Evolutionary conservation across 371 early-diverging fungal genomes (phyloP), one percentile per base, ranked within the genome.

Genomic region (Thermomucor indicae-seudaticae): DNA sequence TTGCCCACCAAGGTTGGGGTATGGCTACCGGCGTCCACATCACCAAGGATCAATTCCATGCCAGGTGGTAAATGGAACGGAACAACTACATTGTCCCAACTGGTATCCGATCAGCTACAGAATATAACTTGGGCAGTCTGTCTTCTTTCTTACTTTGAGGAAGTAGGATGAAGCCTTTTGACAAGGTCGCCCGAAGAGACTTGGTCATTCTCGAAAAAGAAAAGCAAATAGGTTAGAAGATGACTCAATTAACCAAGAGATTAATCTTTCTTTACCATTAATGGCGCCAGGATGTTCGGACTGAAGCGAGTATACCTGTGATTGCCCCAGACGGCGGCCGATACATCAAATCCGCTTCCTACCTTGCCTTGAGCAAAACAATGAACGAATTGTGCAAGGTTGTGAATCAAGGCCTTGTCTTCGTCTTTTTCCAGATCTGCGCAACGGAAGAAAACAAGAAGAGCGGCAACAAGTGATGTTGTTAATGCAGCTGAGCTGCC

Each of bases 311-410:
- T 74, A 58, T 97, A 96, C 4, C 79, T 64, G 55, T 95, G 95
- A 29, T 84, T 84, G 10, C 97, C 98, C 70, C 78, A 93, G 1
- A 92, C 88, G 2, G 97, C 98, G 14, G 92, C 80, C 3, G 90
- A 85, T 14, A 98, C 94, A 64, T 98, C 98, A 58, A 98, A 98
- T 4, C 98, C 98, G 32, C 88, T 87, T 2, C 98, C 98, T 23
- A 98, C 84, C 64, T 98, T 98, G 27, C 98, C 98, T 62, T 98
- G 98, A 16, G 97, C 97, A 30, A 88, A 69, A 49, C 96, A 95
- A 71, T 98, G 98, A n/a, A 85, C 80, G 43, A 85, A 82, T 66
- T 96, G 97, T 0, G 98, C 89, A 1, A 85, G 50, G 47, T 91
- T 90, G 67, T 96, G 95, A 7, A 93, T 78, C 34, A 86, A 67